A percentile compares a stretch with the other conserved stretches of the same genome.
Evolutionary conservation across 352 stramenopile species (phyloP).

Genomic region (Phytopythium delawarense): DNA sequence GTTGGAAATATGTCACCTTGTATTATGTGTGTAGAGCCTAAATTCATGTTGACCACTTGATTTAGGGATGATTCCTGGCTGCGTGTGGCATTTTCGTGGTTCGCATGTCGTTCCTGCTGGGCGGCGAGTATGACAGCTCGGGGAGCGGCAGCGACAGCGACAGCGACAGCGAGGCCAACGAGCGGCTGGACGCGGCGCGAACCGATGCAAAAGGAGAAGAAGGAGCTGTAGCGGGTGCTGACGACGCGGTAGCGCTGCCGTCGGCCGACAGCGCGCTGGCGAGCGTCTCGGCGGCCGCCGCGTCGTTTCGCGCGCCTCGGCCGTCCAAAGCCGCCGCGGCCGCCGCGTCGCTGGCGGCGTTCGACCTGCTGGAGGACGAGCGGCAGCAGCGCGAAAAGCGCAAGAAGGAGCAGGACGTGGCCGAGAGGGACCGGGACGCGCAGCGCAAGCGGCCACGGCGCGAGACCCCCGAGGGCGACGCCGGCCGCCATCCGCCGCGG

Average conservation of each 20-base stretch:
- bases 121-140: constrained; percentile 35
- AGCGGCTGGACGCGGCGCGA: not conserved
- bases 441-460: constrained; percentile 16
- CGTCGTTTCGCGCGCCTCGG: constrained; percentile 38
- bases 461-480: not conserved
- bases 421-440: not conserved
- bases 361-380: constrained; percentile 30
- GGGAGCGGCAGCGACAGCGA: constrained; percentile 15
- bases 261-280: constrained; percentile 42
- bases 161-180: constrained; percentile 23
- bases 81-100: not conserved
- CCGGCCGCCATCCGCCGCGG: not conserved
- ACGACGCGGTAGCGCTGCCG: constrained; percentile 19
- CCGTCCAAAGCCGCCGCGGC: constrained; percentile 6
- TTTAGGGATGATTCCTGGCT: not conserved
- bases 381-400: constrained; percentile 11
- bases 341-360: constrained; percentile 13
- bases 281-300: constrained; percentile 22
- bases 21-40: not conserved
- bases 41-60: not conserved
- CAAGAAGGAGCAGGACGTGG: constrained; percentile 2
- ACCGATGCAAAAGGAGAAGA: not conserved
- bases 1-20: not conserved
- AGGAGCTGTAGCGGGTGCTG: not conserved
- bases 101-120: constrained; percentile 54